Percentiles rank a stretch among this genome's conserved stretches.
Conservation (phyloP, 768 basidiomycete genomes). For the Lyophyllum semitale region DNA sequence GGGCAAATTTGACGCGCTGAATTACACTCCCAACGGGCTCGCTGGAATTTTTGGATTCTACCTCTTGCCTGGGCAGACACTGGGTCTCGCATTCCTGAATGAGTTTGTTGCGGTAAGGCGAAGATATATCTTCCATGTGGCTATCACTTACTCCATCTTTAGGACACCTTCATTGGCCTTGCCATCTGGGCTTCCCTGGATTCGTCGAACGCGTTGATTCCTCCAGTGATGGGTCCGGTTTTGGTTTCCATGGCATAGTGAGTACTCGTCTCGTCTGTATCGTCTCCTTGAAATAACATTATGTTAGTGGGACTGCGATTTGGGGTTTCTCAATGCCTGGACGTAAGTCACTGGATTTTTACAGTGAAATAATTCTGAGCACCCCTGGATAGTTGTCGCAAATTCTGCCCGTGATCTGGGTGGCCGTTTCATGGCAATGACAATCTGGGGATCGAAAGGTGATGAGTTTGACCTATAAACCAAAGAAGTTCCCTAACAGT, state of each 20-base stretch:
- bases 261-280: slow-evolving; percentile 21
- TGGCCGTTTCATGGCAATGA: slow-evolving; percentile 58
- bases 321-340: slow-evolving; percentile 62
- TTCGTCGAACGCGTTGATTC: slow-evolving; percentile 58
- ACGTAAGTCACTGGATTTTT: slow-evolving; percentile 31
- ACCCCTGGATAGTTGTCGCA: slow-evolving; percentile 44
- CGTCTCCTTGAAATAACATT: not conserved
- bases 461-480: not conserved
- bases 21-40: slow-evolving; percentile 42
- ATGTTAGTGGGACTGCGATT: slow-evolving; percentile 50
- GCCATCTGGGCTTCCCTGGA: slow-evolving; percentile 56
- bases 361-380: not conserved
- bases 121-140: not conserved
- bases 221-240: slow-evolving; percentile 53
- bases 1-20: slow-evolving; percentile 22
- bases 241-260: slow-evolving; percentile 62
- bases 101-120: slow-evolving; percentile 54
- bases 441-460: slow-evolving; percentile 59
- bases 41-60: slow-evolving; percentile 60
- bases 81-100: slow-evolving; percentile 51
- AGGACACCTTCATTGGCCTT: slow-evolving; percentile 52
- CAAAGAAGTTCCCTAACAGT: not conserved
- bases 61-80: slow-evolving; percentile 42
- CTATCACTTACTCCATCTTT: not conserved
- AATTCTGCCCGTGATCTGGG: slow-evolving; percentile 74